These are phyloP conservation scores for Nakataea oryzae DNA, from an alignment of 2,329 filamentous ascomycete genomes.

Conservation along the genomic window DNA sequence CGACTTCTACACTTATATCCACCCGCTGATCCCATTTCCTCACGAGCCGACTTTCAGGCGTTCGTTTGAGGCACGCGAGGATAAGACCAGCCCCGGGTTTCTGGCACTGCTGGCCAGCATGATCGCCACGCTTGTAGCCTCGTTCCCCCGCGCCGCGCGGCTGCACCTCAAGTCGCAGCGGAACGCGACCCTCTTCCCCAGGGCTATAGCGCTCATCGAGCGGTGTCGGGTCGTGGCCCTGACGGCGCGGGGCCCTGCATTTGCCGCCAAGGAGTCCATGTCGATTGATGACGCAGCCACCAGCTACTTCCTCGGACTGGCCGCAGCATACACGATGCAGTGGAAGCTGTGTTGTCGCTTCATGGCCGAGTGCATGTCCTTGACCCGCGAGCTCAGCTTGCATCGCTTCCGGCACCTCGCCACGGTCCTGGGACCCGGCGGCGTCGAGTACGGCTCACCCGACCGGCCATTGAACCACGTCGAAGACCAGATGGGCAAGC, in stretches of 20 bases:
- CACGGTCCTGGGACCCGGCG: neutral
- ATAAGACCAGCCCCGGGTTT: constrained; percentile 56
- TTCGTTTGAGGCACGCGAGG: constrained; percentile 56
- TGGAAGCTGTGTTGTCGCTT: constrained; percentile 59
- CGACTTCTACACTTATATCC: constrained; percentile 76
- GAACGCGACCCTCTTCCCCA: constrained; percentile 54
- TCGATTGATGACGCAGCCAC: constrained; percentile 51
- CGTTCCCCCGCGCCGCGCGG: constrained; percentile 62
- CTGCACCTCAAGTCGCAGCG: constrained; percentile 29
- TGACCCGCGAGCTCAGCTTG: constrained; percentile 57
- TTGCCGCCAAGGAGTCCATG: constrained; percentile 34
- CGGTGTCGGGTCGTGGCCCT: constrained; percentile 61
- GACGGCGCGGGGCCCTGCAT: constrained; percentile 50
- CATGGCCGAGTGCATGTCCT: constrained; percentile 60
- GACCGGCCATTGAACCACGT: constrained; percentile 51
- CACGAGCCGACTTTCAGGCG: constrained; percentile 69
- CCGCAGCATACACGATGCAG: constrained; percentile 57
- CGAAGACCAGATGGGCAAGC: constrained; percentile 62
- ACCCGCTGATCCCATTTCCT: constrained; percentile 66
- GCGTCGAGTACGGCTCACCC: neutral
- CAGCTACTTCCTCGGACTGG: constrained; percentile 64
- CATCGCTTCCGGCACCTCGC: constrained; percentile 19
- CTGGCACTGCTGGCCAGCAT: constrained; percentile 64
- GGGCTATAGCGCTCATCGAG: constrained; percentile 58
- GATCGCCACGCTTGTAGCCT: constrained; percentile 63